Base-by-base conservation (phyloP, 768 basidiomycete species). In the Amanita subjunquillea region DNA sequence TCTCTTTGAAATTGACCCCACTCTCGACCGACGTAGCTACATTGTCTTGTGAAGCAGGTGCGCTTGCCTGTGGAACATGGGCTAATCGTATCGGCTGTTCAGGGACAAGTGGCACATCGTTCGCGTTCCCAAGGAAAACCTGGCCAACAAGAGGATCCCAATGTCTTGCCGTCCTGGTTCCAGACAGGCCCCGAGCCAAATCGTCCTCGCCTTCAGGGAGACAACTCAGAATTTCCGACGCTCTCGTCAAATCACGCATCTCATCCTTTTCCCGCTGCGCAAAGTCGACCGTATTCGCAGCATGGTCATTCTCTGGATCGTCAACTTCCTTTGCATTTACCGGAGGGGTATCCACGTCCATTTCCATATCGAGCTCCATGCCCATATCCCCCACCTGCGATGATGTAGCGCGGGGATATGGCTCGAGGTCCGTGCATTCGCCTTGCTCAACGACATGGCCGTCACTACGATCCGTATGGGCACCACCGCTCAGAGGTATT, bases 241-340 rank as follows among this genome's bases (percentile, higher is more conserved):
- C 87, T 54, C 80, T 76, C 0, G 92, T 95, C 51, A 94, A 70
- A 61, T 88, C 86, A 10, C 86, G 73, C 89, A 93, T 94, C 71
- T 94, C 92, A 55, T 90, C 87, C 66, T 80, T 80, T 69, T 95
- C 91, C 32, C 89, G 75, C 60, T 82, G 77, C 12, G 87, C 82
- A 65, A 93, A 91, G 63, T 90, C 80, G 62, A 91, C 77, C 29
- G 84, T 86, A 62, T 87, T 86, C 3, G 72, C 70, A 12, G 7
- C 44, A 8, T 29, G 6, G 23, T 53, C 43, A 34, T 36, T 29
- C 12, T 34, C 42, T 13, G 45, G 6, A 13, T 38, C 30, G 37
- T 56, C 56, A 9, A 52, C 45, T 12, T 23, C 20, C 32, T 50
- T 54, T 32, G 49, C 8, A n/a, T 48, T 15, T 6, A n/a, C 39